Evolutionary conservation across 495 filamentous ascomycete species (phyloP), one percentile per base, ranked within the genome.

Genomic region (Podospora sp.): DNA sequence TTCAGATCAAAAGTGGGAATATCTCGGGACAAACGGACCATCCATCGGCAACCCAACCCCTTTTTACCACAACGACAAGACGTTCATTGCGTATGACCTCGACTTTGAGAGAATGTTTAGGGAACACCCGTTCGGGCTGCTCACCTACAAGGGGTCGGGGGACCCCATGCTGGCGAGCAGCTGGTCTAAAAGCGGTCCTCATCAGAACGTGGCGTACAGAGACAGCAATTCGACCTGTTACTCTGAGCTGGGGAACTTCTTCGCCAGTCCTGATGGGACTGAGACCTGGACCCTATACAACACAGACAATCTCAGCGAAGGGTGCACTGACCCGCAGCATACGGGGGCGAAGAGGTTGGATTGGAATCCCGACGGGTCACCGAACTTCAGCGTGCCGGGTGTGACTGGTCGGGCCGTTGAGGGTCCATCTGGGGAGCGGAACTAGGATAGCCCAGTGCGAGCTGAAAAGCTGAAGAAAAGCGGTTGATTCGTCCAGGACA

Each of bases 61-160:
- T 6, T 26, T 55, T 11, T 24, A 55, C 52, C 52, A 26, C 52
- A n/a, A 22, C 14, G 52, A 26, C 52, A 55, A 55, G 20, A 55
- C 20, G 7, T 55, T 55, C 52, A 55, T 55, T 16, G 24, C 52
- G 2, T 55, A 55, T 12, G 20, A 22, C 1, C 52, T 55, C 52
- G 52, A 55, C 52, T 55, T 55, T 46, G 40, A 11, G 14, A 11
- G 5, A 6, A 55, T 24, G 21, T 55, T 26, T 22, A n/a, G 8
- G 40, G 40, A 46, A 14, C 40, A 46, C 52, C 52, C 24, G 52
- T 55, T 55, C 12, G 52, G 52, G 14, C 20, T 55, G 7, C 52
- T 55, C 52, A 26, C 52, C 20, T 55, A 55, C 52, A 55, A 55
- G 24, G 52, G 52, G 16, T 55, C 52, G 7, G 52, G 52, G 7